Evolutionary conservation across 768 basidiomycete genomes (phyloP), one percentile per base, ranked within the genome.

Genomic region (Lentinula lateritia): DNA sequence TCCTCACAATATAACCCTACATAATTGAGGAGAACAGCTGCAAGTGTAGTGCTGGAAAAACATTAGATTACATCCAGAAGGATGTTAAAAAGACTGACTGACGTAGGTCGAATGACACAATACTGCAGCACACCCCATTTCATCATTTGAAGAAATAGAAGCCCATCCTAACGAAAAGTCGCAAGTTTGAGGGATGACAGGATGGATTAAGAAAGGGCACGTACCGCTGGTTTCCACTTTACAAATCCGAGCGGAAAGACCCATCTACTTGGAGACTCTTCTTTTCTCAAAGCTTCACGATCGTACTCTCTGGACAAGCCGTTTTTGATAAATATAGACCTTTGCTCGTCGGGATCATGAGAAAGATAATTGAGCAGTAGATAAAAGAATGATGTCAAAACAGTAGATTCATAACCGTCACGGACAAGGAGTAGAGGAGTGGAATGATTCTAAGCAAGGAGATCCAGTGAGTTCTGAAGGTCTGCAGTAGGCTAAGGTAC

Each of bases 51-150:
- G 50, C 81, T 83, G 43, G 52, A 52, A 35, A 45, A 42, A 60
- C 18, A 52, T 61, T 38, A 59, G 35, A 10, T 13, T 13, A 13
- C 10, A 1, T 56, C 57, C 8, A 16, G 48, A 28, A 16, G 18
- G 20, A 63, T 16, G 36, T 28, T 16, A 23, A 50, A 60, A 18
- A 23, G 16, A 71, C 81, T 55, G 66, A 85, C 83, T 55, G 66
- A 85, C 83, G 75, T 67, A 4, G 87, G 87, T 56, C 87, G 77
- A 48, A 88, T 73, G 18, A 87, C 83, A 72, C 85, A 87, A 64
- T 88, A 90, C 69, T 90, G 89, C 38, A 90, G 74, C 13, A 92
- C 83, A 4, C 83, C 85, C 85, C 88, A 89, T 69, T 90, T 90
- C 85, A 87, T 87, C 50, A 89, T 69, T 67, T 88, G 86, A 48